Base-by-base conservation (phyloP, 257 asterid genomes). In the Forsythia viridissima region DNA sequence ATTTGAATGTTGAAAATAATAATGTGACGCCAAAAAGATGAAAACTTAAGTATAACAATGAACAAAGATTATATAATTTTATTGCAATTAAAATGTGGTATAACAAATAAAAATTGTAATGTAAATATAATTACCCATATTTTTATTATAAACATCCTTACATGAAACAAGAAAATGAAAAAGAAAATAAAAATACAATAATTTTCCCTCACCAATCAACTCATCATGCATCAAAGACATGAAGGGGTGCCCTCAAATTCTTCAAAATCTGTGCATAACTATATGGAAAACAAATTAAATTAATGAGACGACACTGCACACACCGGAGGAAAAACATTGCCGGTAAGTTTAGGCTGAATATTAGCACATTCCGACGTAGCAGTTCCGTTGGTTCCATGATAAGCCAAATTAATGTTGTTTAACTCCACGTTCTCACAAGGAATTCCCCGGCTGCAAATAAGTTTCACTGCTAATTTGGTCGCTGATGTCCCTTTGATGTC, bases 391-490 rank as follows among this genome's bases (percentile, higher is more conserved):
- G 66, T 36, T 2, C 92, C 90, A 20, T n/a, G 30, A 61, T 83
- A 85, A 4, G 66, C 12, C 36, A 88, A 59, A 61, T 88, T 78
- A 20, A 85, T 82, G 24, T 85, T 73, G 11, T 76, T 77, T 8
- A 88, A 70, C 72, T 76, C 82, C 24, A 88, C 89, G 15, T 70
- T 75, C 21, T 83, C 65, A 48, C 91, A 85, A 0, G 89, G 91
- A 59, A 15, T 44, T 16, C 77, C 80, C 12, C 43, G 74, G 38
- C 89, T 85, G 79, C 91, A 88, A 0, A 40, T 20, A 48, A 88
- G 77, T 36, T 21, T 36, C 42, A 88, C 85, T 0, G 86, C 83
- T 1, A 57, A n/a, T 41, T 79, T 57, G 37, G 72, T 76, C 12
- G 80, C 77, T 4, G 91, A 74, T 37, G 91, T 88, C 55, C 88